These are phyloP conservation scores for Huiozyma naganishii DNA, from an alignment of 805 yeast species.

Conservation along the genomic window DNA sequence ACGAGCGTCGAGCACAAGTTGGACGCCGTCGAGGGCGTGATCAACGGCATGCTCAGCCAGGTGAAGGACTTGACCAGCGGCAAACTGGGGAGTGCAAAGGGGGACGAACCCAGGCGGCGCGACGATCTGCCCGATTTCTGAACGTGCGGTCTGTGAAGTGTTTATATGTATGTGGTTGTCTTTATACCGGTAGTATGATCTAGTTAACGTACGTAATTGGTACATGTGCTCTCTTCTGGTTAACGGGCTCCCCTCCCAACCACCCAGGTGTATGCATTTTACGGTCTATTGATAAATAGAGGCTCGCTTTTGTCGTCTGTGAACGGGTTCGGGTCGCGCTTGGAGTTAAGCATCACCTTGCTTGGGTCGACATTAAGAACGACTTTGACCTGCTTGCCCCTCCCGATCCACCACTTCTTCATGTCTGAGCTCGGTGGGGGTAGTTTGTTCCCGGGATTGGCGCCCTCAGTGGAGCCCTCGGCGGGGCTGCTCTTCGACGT, in stretches of 20 bases:
- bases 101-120: neutral
- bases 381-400: conserved; percentile 66
- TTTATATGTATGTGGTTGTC: too few species aligned
- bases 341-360: conserved; percentile 54
- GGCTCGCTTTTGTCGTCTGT: conserved; percentile 36
- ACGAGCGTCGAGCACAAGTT: conserved; percentile 44
- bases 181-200: too few species aligned
- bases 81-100: neutral
- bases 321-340: conserved; percentile 65
- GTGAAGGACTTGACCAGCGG: neutral
- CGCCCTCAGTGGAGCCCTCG: neutral
- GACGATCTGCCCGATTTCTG: neutral
- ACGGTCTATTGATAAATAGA: too few species aligned
- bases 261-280: too few species aligned
- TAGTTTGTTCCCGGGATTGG: conserved; percentile 23
- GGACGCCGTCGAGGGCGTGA: conserved; percentile 44
- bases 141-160: too few species aligned
- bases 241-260: too few species aligned
- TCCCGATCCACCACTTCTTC: conserved; percentile 86
- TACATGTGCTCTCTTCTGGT: too few species aligned
- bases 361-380: conserved; percentile 31
- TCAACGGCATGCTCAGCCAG: conserved; percentile 20
- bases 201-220: too few species aligned
- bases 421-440: conserved; percentile 86
- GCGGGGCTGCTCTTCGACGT: neutral